phyloP scores from a whole-genome alignment of 1,139 yeast species.

The Taiozyma sp. region DNA sequence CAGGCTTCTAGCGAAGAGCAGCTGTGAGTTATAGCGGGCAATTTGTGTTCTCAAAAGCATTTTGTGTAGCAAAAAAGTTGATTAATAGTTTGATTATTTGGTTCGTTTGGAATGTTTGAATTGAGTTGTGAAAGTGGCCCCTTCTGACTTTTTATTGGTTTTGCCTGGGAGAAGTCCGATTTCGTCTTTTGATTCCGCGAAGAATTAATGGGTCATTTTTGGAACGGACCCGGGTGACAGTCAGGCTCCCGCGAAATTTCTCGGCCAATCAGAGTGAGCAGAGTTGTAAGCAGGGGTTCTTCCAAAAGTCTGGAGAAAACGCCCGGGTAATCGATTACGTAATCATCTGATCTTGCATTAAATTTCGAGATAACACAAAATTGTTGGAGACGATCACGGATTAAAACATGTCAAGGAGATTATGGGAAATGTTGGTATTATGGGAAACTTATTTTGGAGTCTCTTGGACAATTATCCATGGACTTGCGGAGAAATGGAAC shows the following conservation, averaged over 20 bases:
- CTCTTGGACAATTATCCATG: too few relatives aligned
- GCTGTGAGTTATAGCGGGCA: background rate
- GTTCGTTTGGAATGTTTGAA: background rate
- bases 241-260: background rate
- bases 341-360: background rate
- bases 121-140: background rate
- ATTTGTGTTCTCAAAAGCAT: constrained; percentile 3
- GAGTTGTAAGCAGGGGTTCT: background rate
- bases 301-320: background rate
- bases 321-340: background rate
- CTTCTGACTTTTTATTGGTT: background rate
- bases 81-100: background rate
- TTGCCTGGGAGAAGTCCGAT: background rate
- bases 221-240: background rate
- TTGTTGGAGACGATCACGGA: too few relatives aligned
- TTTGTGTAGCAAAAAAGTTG: background rate
- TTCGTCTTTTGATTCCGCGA: background rate
- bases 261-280: background rate
- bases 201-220: background rate
- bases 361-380: too few relatives aligned
- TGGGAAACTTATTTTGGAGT: too few relatives aligned
- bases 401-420: too few relatives aligned
- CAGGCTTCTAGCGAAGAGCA: constrained; percentile 2
- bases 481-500: too few relatives aligned
- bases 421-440: too few relatives aligned